phyloP scores from a whole-genome alignment of 2,329 filamentous ascomycete genomes.

The Pseudocercospora fuligena region DNA sequence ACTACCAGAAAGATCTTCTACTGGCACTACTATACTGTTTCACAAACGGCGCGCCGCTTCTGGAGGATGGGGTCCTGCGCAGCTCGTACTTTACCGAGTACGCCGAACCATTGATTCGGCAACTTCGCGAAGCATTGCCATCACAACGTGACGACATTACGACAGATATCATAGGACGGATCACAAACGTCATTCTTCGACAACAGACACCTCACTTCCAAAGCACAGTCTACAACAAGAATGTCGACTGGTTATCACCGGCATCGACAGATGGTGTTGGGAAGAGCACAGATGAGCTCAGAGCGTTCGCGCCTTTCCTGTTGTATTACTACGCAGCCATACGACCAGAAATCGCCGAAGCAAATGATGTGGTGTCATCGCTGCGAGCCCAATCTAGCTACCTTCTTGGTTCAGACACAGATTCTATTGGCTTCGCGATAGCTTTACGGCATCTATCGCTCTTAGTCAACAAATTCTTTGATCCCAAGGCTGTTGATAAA shows the following conservation, averaged over 20 bases:
- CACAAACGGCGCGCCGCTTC: slow-evolving; percentile 55
- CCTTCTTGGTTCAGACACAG: slow-evolving; percentile 23
- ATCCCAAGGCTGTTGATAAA: slow-evolving; percentile 45
- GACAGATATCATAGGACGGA: slow-evolving; percentile 64
- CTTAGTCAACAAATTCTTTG: slow-evolving; percentile 55
- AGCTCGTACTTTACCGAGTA: slow-evolving; percentile 54
- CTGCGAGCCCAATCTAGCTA: slow-evolving; percentile 32
- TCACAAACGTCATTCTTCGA: slow-evolving; percentile 64
- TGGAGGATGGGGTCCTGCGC: slow-evolving; percentile 48
- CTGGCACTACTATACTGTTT: slow-evolving; percentile 67
- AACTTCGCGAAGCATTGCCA: slow-evolving; percentile 41
- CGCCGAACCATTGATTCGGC: slow-evolving; percentile 48
- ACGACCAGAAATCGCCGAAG: slow-evolving; percentile 37
- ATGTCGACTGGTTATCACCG: slow-evolving; percentile 37
- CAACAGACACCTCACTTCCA: slow-evolving; percentile 56
- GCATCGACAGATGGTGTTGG: slow-evolving; percentile 27
- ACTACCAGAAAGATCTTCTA: slow-evolving; percentile 64
- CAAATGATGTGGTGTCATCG: slow-evolving; percentile 33
- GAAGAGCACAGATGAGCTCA: slow-evolving; percentile 11
- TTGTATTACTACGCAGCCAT: slow-evolving; percentile 42
- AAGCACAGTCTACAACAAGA: slow-evolving; percentile 38
- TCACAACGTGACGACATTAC: slow-evolving; percentile 55
- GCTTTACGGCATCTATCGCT: slow-evolving; percentile 51
- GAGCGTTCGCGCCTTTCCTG: slow-evolving; percentile 34
- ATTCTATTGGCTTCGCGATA: slow-evolving; percentile 28